Conservation (phyloP, 441 rosid genomes). For the Capsella rubella region DNA sequence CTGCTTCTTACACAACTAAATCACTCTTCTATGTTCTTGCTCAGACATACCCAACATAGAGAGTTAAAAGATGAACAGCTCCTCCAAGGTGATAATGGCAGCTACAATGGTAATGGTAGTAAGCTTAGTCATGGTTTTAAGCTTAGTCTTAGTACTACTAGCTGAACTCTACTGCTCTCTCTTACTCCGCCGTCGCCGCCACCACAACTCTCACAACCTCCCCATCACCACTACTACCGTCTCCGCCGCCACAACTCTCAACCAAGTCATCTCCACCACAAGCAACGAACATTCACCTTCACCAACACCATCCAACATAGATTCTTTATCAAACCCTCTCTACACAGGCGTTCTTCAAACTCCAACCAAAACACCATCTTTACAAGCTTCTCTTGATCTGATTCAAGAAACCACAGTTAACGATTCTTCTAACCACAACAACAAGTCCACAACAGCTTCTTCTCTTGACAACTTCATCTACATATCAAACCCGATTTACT, state of each 20-base stretch:
- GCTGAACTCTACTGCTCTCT: slow-evolving; percentile 91
- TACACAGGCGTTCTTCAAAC: slow-evolving; percentile 73
- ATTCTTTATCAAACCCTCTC: slow-evolving; percentile 49
- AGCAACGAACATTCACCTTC: slow-evolving; percentile 26
- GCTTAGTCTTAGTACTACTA: slow-evolving; percentile 70
- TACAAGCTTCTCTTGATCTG: slow-evolving; percentile 43
- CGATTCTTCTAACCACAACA: slow-evolving; percentile 11
- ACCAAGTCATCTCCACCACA: slow-evolving; percentile 32
- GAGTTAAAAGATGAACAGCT: slow-evolving; percentile 60
- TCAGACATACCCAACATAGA: slow-evolving; percentile 17
- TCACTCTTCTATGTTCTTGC: slow-evolving; percentile 16
- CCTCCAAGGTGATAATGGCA: slow-evolving; percentile 83
- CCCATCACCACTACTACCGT: slow-evolving; percentile 18
- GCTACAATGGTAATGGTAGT: slow-evolving; percentile 85
- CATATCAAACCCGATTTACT: slow-evolving; percentile 86
- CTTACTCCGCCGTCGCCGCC: slow-evolving; percentile 61
- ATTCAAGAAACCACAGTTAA: slow-evolving; percentile 44
- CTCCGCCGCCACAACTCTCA: slow-evolving; percentile 27
- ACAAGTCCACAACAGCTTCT: neutral
- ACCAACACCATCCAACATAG: slow-evolving; percentile 21
- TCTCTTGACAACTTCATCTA: slow-evolving; percentile 55
- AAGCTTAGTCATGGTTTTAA: slow-evolving; percentile 73
- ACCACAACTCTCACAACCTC: slow-evolving; percentile 35
- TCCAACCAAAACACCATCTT: slow-evolving; percentile 47
- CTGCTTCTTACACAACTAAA: slow-evolving; percentile 43